Base-by-base conservation (phyloP, 257 asterid species). In the Solanum neorickii region DNA sequence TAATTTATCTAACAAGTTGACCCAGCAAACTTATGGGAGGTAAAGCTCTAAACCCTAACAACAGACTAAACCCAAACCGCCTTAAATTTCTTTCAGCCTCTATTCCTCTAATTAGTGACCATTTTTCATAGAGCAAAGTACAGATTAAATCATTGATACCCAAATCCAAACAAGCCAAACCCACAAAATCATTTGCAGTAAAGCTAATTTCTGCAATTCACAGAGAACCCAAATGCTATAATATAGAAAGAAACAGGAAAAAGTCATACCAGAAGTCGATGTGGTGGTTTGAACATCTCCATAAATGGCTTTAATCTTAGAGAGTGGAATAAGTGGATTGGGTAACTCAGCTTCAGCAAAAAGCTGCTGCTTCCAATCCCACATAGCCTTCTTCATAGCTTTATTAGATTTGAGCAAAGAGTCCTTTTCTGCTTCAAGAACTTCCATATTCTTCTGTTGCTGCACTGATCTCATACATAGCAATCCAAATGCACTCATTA, bases 301-400 rank as follows among this genome's bases (percentile, higher is more conserved):
- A 49, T 93, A 95, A 84, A 97, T 95, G 78, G 94, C 87, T 88
- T 95, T 95, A 90, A 97, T 94, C 23, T 92, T 95, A 69, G 98
- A 91, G 31, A 94, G 95, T 60, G 98, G 94, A 41, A 94, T 91
- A 69, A 92, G 47, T 66, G 97, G 90, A 7, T 88, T 82, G 25
- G 75, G 87, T 59, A 94, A 89, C 88, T 91, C 74, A 16, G 90
- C 91, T 69, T 90, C 91, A 27, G 95, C 91, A 88, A 89, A 95
- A 80, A 97, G 95, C 87, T 89, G 90, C 90, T 95, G 98, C 89
- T 95, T 97, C 97, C 98, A 95, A 29, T 93, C 92, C 99, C 99
- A 93, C 65, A 95, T 91, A 35, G 94, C 78, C 41, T 37, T 92
- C 86, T 93, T 95, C 59, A 95, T 91, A 46, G 83, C 75, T 91